Evolutionary conservation across 164 flowering plant genomes (phyloP).

Genomic region (Macadamia integrifolia): DNA sequence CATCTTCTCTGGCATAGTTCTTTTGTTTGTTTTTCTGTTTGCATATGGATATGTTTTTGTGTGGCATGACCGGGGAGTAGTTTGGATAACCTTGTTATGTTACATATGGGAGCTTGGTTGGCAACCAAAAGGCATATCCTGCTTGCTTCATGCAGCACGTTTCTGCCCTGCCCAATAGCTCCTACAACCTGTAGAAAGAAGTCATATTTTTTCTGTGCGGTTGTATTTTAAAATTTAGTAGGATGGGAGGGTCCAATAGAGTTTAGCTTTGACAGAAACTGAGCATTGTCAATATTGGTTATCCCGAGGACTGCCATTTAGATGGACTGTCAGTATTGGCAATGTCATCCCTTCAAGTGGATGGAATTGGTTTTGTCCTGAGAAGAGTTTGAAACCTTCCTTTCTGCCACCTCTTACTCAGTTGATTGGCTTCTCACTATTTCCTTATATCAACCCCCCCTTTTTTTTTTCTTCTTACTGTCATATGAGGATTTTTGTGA

Average conservation of each 20-base stretch:
- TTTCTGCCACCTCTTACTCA: neutral
- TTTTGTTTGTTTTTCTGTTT: neutral
- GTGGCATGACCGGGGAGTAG: neutral
- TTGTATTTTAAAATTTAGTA: neutral
- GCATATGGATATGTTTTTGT: neutral
- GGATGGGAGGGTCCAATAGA: neutral
- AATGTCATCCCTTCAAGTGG: neutral
- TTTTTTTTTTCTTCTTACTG: neutral
- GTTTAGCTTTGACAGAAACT: neutral
- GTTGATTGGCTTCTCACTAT: neutral
- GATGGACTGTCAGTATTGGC: neutral
- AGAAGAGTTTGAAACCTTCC: neutral
- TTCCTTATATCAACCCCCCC: neutral
- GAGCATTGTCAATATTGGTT: neutral
- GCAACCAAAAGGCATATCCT: no score
- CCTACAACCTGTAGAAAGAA: neutral
- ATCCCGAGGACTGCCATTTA: neutral
- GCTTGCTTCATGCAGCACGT: no score
- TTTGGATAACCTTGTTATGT: neutral
- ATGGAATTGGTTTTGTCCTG: neutral
- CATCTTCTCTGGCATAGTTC: neutral
- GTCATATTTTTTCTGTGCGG: neutral
- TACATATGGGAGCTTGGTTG: neutral
- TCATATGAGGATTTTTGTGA: neutral
- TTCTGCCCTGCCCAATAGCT: no score